Percentiles rank a stretch among this genome's conserved stretches.
phyloP scores from a whole-genome alignment of 2,329 filamentous ascomycete genomes.

The Sodiomyces alkalinus region DNA sequence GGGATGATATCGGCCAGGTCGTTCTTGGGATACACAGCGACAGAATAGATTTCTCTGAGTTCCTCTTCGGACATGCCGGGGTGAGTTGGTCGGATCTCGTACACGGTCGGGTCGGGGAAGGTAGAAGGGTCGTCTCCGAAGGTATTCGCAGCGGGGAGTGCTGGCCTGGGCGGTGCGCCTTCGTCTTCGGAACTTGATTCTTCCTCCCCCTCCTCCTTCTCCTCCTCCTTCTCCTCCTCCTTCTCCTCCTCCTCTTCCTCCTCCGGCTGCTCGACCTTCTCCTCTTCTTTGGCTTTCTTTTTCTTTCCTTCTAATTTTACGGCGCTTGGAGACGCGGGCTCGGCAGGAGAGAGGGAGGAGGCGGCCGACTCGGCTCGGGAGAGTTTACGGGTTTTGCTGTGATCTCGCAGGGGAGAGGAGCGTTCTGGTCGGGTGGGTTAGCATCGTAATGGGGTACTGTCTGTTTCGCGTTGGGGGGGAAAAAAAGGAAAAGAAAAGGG shows the following conservation, averaged over 20 bases:
- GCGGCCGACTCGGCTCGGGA: constrained; percentile 40
- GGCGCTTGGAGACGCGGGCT: constrained; percentile 31
- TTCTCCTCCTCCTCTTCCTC: constrained; percentile 23
- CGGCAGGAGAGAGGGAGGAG: constrained; percentile 44
- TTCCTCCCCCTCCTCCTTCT: constrained; percentile 26
- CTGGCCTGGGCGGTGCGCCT: constrained; percentile 43
- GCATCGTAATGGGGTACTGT: background rate
- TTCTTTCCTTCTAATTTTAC: constrained; percentile 26
- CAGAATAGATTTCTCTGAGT: constrained; percentile 75
- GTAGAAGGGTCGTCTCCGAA: constrained; percentile 86
- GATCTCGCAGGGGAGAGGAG: constrained; percentile 36
- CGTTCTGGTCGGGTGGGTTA: constrained; percentile 22
- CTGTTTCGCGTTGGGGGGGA: background rate
- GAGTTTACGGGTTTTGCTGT: constrained; percentile 31
- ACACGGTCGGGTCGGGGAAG: constrained; percentile 85
- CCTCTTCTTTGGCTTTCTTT: constrained; percentile 1
- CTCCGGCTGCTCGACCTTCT: constrained; percentile 18
- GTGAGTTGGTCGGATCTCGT: constrained; percentile 69
- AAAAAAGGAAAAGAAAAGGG: background rate
- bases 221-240: constrained; percentile 20
- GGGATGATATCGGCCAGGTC: constrained; percentile 77
- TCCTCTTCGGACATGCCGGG: constrained; percentile 72
- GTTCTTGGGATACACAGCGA: constrained; percentile 65
- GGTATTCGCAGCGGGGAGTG: constrained; percentile 64
- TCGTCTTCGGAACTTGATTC: constrained; percentile 43